These are phyloP conservation scores for Colletotrichum australisinense DNA, from an alignment of 2,329 filamentous ascomycete genomes.

Conservation along the genomic window DNA sequence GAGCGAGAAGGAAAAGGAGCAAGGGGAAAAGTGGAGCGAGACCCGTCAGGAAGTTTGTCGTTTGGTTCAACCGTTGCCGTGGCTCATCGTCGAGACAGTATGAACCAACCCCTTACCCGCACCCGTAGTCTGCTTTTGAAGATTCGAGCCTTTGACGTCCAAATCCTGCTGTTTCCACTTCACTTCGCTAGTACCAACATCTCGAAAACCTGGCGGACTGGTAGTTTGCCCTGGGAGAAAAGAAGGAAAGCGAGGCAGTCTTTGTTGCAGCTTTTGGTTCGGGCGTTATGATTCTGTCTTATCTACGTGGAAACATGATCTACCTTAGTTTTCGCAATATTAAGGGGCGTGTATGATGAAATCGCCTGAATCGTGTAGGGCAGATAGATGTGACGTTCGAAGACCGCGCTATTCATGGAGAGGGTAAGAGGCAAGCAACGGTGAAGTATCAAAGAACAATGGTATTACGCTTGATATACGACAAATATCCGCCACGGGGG, in stretches of 20 bases:
- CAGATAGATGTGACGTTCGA: neutral
- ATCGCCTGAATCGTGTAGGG: neutral
- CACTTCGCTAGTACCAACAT: neutral
- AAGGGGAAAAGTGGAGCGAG: neutral
- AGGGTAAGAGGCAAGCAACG: neutral
- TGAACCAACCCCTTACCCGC: no score
- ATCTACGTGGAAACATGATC: no score
- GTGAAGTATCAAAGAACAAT: neutral
- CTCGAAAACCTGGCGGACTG: no score
- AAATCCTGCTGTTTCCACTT: neutral
- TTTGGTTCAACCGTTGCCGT: neutral
- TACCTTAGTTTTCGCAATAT: neutral
- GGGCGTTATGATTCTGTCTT: neutral
- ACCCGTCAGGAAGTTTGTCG: neutral
- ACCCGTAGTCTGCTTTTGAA: no score
- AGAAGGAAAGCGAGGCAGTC: neutral
- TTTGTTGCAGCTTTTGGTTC: neutral
- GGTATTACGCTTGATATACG: neutral
- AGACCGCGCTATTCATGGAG: neutral
- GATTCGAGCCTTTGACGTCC: neutral
- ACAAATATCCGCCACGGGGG: neutral
- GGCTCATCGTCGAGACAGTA: no score
- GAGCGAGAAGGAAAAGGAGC: neutral
- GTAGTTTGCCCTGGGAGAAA: neutral
- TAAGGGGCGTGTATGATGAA: neutral